Conservation (phyloP, 495 filamentous ascomycete species). For the Aspergillus cavernicola region DNA sequence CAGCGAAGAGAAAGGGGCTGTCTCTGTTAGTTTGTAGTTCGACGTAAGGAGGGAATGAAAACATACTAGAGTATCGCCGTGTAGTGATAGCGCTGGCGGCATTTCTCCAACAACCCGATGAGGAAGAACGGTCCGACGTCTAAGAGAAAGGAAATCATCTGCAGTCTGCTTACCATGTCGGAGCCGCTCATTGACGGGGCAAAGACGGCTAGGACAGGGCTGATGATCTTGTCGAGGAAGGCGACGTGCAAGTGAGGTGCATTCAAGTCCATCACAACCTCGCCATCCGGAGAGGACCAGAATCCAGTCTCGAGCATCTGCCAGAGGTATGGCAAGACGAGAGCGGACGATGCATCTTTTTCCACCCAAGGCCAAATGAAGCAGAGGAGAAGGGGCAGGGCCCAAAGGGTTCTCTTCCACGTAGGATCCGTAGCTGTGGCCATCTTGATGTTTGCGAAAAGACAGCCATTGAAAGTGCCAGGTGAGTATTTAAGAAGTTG, state of each 20-base stretch:
- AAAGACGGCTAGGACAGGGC: conserved; percentile 14
- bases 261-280: not conserved
- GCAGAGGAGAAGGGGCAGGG: conserved; percentile 4
- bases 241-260: not conserved
- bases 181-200: conserved; percentile 16
- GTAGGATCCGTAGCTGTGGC: too few relatives aligned
- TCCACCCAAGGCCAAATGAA: not conserved
- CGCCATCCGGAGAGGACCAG: conserved; percentile 12
- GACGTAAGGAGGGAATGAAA: not conserved
- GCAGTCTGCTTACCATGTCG: conserved; percentile 4
- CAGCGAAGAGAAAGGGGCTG: conserved; percentile 14
- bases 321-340: not conserved
- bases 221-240: conserved; percentile 12
- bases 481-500: too few relatives aligned
- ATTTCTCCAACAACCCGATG: conserved; percentile 23
- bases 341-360: not conserved
- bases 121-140: conserved; percentile 14
- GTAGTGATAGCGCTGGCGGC: conserved; percentile 8
- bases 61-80: conserved; percentile 7
- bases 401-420: conserved; percentile 9
- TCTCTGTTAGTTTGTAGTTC: not conserved
- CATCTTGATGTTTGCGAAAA: too few relatives aligned
- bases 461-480: too few relatives aligned
- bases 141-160: conserved; percentile 20
- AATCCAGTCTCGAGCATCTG: not conserved